phyloP scores from a whole-genome alignment of 75 land plant species.

The Pinus albicaulis region DNA sequence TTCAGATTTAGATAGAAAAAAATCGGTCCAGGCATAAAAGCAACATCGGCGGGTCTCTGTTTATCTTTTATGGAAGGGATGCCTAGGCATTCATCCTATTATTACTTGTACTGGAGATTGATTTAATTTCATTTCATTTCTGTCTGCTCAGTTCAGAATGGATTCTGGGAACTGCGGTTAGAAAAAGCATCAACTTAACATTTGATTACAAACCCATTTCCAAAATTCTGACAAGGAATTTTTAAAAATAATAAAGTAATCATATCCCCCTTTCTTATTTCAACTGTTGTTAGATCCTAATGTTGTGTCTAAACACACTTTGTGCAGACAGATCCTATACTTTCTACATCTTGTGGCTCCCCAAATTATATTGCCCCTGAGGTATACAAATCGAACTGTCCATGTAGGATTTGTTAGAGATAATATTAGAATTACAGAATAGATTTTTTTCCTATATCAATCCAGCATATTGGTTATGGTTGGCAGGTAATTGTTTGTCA shows the following conservation, averaged over 20 bases:
- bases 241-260: not conserved
- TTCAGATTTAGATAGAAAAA: no score
- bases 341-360: conserved; percentile 70
- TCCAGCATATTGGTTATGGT: not conserved
- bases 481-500: conserved; percentile 36
- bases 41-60: no score
- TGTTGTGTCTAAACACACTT: not conserved
- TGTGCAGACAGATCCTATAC: conserved; percentile 52
- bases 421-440: not conserved
- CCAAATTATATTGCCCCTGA: conserved; percentile 82
- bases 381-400: conserved; percentile 19
- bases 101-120: no score
- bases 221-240: not conserved
- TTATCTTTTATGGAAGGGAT: no score
- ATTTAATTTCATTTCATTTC: no score
- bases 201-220: not conserved
- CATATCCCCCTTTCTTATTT: not conserved
- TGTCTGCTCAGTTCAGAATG: not conserved
- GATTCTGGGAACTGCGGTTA: not conserved
- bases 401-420: not conserved
- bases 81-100: no score
- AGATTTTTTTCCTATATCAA: not conserved
- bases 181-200: not conserved
- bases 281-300: not conserved
- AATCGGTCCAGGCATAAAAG: no score